Evolutionary conservation across 1,284 basidiomycete species (phyloP).

Genomic region (Moesziomyces antarcticus): DNA sequence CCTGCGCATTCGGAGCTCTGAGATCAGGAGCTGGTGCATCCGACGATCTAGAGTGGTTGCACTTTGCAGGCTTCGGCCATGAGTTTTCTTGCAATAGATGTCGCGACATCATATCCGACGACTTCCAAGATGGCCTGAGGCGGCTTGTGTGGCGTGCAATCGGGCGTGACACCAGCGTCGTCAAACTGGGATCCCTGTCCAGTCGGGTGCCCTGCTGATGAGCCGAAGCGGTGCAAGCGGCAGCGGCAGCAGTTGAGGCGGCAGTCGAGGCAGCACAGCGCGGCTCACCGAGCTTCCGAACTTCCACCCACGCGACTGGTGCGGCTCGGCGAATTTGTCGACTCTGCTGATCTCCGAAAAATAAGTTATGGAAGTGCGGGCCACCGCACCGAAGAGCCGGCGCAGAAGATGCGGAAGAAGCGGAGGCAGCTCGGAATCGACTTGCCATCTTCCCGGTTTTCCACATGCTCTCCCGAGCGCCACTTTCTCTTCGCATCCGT

Average conservation of each 20-base stretch:
- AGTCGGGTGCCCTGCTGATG: too few relatives aligned
- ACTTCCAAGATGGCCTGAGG: too few relatives aligned
- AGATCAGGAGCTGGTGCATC: neutral
- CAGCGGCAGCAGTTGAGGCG: too few relatives aligned
- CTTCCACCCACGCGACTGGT: constrained; percentile 3
- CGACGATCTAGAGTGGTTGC: neutral
- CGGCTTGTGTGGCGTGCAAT: too few relatives aligned
- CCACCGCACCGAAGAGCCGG: constrained; percentile 19
- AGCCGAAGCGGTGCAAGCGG: too few relatives aligned
- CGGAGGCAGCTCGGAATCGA: too few relatives aligned
- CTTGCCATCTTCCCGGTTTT: neutral
- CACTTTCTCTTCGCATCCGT: too few relatives aligned
- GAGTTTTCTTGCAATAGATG: neutral
- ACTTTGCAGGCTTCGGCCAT: neutral
- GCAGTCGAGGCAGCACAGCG: neutral
- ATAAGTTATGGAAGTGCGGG: constrained; percentile 1
- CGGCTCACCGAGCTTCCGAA: constrained; percentile 32
- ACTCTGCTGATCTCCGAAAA: neutral
- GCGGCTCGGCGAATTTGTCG: constrained; percentile 20
- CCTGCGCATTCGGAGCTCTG: constrained; percentile 19
- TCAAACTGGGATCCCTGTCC: too few relatives aligned
- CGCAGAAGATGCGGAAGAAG: neutral
- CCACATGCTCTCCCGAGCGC: neutral
- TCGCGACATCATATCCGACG: too few relatives aligned
- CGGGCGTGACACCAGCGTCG: too few relatives aligned